phyloP scores from a whole-genome alignment of 164 flowering plant species.

The Nelumbo lutea region DNA sequence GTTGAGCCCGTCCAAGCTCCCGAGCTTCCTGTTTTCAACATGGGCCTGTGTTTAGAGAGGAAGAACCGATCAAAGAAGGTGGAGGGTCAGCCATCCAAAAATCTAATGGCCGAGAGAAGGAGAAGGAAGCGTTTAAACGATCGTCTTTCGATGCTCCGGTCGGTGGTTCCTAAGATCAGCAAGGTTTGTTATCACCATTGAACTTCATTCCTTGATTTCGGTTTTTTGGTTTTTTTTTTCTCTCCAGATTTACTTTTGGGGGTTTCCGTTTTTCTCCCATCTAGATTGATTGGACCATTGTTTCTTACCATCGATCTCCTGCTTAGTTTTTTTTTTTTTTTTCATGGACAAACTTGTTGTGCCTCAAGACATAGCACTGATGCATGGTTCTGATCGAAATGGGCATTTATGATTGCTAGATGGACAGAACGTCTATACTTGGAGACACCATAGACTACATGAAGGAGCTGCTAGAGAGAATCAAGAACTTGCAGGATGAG shows the following conservation, averaged over 20 bases:
- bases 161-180: constrained; percentile 95
- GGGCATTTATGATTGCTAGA: constrained; percentile 31
- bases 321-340: too few species aligned
- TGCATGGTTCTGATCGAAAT: neutral
- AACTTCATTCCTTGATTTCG: neutral
- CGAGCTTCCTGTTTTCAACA: constrained; percentile 22
- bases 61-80: constrained; percentile 48
- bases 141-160: constrained; percentile 90
- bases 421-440: constrained; percentile 93
- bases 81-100: constrained; percentile 85
- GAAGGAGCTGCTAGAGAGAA: constrained; percentile 77
- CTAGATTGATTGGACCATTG: too few species aligned
- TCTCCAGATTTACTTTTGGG: neutral
- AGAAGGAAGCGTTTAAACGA: constrained; percentile 85
- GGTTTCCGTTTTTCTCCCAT: neutral
- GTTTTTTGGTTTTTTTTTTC: neutral
- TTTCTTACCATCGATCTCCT: too few species aligned
- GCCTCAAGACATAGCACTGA: neutral
- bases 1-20: constrained; percentile 33
- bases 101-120: constrained; percentile 94
- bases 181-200: constrained; percentile 39
- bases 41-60: constrained; percentile 28
- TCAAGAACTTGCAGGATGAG: constrained; percentile 58
- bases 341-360: neutral
- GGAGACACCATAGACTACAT: constrained; percentile 91